Evolutionary conservation across 345 rosid genomes (phyloP).

Genomic region (Sonneratia caseolaris): DNA sequence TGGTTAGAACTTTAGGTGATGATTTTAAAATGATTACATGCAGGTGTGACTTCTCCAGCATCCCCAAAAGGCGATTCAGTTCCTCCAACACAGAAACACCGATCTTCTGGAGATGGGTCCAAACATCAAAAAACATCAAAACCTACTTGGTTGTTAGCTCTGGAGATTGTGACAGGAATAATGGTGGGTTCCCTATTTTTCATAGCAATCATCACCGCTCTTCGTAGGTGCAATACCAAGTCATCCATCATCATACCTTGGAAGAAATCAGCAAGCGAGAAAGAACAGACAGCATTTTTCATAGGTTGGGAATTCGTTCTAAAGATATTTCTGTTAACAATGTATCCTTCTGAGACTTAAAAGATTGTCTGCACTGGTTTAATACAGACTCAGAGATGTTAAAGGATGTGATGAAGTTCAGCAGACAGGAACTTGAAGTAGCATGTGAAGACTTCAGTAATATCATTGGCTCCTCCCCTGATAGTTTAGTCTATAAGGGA

Average conservation of each 20-base stretch:
- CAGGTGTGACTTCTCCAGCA: constrained; percentile 22
- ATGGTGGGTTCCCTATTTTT: constrained; percentile 63
- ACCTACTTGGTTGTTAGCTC: constrained; percentile 75
- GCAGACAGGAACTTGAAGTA: constrained; percentile 92
- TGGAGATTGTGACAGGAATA: constrained; percentile 78
- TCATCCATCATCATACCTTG: constrained; percentile 84
- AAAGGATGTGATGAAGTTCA: constrained; percentile 67
- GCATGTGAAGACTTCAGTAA: constrained; percentile 99
- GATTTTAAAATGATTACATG: constrained; percentile 7
- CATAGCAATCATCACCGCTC: constrained; percentile 48
- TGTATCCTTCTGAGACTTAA: not conserved
- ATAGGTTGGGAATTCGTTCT: constrained; percentile 43
- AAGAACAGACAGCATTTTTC: constrained; percentile 57
- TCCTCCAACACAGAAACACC: constrained; percentile 35
- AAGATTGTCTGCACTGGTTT: not conserved
- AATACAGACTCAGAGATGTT: constrained; percentile 75
- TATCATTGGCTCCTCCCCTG: constrained; percentile 88
- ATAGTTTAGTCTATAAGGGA: constrained; percentile 90
- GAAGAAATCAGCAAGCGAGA: constrained; percentile 83
- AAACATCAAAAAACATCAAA: constrained; percentile 45
- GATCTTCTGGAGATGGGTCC: constrained; percentile 30
- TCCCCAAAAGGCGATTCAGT: constrained; percentile 2
- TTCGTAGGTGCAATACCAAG: constrained; percentile 66
- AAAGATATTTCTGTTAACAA: not conserved
- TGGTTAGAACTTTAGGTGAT: not conserved